A percentile compares a stretch with the other conserved stretches of the same genome.
Evolutionary conservation across 2,329 filamentous ascomycete species (phyloP).

Genomic region (Phialophora verrucosa): DNA sequence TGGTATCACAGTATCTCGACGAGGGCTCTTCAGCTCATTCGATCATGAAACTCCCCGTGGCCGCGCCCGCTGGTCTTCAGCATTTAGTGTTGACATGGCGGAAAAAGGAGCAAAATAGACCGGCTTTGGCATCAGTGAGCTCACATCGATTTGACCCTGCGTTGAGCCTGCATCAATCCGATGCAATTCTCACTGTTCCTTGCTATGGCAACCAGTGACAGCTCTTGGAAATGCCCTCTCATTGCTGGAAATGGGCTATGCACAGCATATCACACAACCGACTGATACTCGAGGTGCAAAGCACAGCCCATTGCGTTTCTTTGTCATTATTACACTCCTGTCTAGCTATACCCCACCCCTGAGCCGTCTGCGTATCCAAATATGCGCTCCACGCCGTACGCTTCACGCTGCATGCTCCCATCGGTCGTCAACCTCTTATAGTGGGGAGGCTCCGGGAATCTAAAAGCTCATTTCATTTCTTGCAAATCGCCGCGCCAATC

Average conservation of each 20-base stretch:
- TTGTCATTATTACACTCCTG: neutral
- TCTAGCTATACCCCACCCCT: neutral
- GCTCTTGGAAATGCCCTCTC: neutral
- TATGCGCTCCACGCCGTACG: neutral
- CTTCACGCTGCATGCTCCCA: neutral
- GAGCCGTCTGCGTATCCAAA: neutral
- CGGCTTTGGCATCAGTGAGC: neutral
- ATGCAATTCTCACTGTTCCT: neutral
- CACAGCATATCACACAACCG: neutral
- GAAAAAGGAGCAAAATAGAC: neutral
- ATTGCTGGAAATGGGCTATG: neutral
- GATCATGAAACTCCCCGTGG: neutral
- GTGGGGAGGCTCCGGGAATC: neutral
- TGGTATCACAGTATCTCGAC: neutral
- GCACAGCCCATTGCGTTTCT: neutral
- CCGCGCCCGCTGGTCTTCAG: neutral
- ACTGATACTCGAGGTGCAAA: neutral
- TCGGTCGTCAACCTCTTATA: neutral
- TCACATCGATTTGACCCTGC: neutral
- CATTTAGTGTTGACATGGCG: neutral
- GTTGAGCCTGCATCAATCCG: neutral
- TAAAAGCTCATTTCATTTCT: slow-evolving; percentile 3
- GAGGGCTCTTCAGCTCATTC: neutral
- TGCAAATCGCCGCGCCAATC: slow-evolving; percentile 26
- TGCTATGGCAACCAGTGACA: neutral